Base-by-base conservation (phyloP, 2,329 filamentous ascomycete genomes). In the Aspergillus thermomutatus region DNA sequence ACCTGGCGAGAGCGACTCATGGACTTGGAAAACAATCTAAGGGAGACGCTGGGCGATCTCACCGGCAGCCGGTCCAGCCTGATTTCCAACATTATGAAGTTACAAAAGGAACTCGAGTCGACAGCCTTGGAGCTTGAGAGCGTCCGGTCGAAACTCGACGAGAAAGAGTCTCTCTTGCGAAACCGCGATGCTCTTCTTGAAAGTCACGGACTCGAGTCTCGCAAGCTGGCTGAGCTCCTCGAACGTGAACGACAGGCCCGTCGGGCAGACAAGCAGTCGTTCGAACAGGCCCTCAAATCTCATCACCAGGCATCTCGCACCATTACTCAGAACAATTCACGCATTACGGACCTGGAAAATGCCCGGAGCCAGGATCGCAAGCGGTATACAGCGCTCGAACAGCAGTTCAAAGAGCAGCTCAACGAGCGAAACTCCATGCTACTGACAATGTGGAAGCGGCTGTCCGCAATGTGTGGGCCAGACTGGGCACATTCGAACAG, bases 401-500 rank as follows among this genome's bases (percentile, higher is more conserved):
- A 87, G 61, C 85, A 87, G 56, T 90, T 91, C 74, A 90, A 89
- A 64, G 92, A 97, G 52, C 92, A 97, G 75, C 82, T 97, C 41
- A 84, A 83, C 46, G 94, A 97, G 75, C 87, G 94, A 54, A 97
- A 97, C 75, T 89, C 90, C 58, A 80, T 99, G 52, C 82, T 97
- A 19, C 83, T 97, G 23, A 83, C 86, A n/a, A 79, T 97, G 4
- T 99, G 94, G 94, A 93, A 93, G 61, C 85, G 90, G 48, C 82
- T 99, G 8, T 92, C 91, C 3, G 82, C 85, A 0, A 82, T 97
- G 46, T 97, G 94, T 67, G 94, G 94, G 10, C 83, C 86, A 0
- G 94, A 97, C 69, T 99, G 94, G 93, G 86, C 90, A 4, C 90
- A 96, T 72, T 87, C 88, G 67, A 92, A 97, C 73, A 89, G 88